Percentiles rank a stretch among this genome's conserved stretches.
phyloP scores from a whole-genome alignment of 768 basidiomycete genomes.

The Pilatotrama ljubarskyi region DNA sequence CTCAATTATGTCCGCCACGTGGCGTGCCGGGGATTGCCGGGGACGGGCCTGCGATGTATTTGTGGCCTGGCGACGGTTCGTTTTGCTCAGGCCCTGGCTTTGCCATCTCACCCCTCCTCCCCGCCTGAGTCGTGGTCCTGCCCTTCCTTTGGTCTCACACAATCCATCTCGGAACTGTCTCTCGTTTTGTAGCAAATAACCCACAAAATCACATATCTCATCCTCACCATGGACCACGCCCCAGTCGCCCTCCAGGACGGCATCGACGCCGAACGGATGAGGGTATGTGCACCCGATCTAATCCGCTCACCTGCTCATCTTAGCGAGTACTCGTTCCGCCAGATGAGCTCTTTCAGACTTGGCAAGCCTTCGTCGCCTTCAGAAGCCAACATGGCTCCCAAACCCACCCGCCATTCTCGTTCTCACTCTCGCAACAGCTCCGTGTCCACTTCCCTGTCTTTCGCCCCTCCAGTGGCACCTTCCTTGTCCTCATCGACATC shows the following conservation, averaged over 20 bases:
- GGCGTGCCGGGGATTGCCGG: constrained; percentile 6
- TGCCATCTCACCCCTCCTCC: constrained; percentile 9
- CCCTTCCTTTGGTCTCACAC: constrained; percentile 39
- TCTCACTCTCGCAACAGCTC: constrained; percentile 71
- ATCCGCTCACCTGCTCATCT: not conserved
- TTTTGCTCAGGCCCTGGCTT: constrained; percentile 14
- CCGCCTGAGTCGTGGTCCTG: constrained; percentile 32
- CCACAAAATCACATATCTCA: constrained; percentile 20
- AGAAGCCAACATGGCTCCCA: constrained; percentile 40
- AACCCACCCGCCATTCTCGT: constrained; percentile 52
- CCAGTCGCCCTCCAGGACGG: constrained; percentile 34
- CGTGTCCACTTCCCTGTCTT: constrained; percentile 40
- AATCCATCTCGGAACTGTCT: constrained; percentile 36
- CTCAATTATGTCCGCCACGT: constrained; percentile 5
- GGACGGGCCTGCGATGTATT: not conserved
- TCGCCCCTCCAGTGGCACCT: constrained; percentile 28
- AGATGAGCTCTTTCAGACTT: constrained; percentile 78
- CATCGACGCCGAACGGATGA: constrained; percentile 42
- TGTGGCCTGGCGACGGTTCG: constrained; percentile 5
- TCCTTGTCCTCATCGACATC: constrained; percentile 35
- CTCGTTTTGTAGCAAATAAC: constrained; percentile 37
- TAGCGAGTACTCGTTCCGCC: not conserved
- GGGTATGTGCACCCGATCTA: constrained; percentile 33
- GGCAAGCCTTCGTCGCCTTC: constrained; percentile 40
- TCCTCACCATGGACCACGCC: constrained; percentile 42